Evolutionary conservation across 371 early-diverging fungal species (phyloP).

Genomic region (Scutellospora calospora): DNA sequence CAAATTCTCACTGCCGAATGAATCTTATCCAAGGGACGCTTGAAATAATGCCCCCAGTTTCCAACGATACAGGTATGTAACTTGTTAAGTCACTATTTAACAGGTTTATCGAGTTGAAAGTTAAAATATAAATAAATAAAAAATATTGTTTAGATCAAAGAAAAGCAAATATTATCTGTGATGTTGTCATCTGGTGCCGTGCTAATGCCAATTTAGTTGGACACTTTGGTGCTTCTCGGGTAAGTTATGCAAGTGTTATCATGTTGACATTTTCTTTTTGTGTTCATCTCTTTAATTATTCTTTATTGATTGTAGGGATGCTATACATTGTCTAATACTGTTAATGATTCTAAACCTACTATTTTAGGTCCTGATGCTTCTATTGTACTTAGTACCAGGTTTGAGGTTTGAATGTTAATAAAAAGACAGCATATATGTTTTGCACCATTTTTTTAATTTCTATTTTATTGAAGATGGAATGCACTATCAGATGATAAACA

Average conservation of each 20-base stretch:
- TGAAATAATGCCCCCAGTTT: constrained; percentile 28
- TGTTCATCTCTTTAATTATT: constrained; percentile 14
- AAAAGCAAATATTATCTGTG: not conserved
- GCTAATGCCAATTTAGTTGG: constrained; percentile 12
- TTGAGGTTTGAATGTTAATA: constrained; percentile 13
- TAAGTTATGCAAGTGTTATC: not conserved
- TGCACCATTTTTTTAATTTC: constrained; percentile 17
- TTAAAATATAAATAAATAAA: constrained; percentile 8
- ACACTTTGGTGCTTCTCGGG: not conserved
- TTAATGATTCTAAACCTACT: not conserved
- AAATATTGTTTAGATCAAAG: not conserved
- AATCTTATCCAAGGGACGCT: constrained; percentile 31
- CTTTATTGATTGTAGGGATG: not conserved
- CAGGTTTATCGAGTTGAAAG: not conserved
- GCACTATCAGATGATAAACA: not conserved
- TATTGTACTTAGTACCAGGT: constrained; percentile 14
- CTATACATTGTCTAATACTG: constrained; percentile 3
- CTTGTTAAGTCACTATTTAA: constrained; percentile 22
- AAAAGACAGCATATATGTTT: constrained; percentile 16
- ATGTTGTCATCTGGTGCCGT: not conserved
- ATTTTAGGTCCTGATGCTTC: constrained; percentile 35
- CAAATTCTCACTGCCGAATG: constrained; percentile 28
- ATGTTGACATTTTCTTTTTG: not conserved
- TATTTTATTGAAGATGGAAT: constrained; percentile 29
- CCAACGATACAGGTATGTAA: constrained; percentile 3